Evolutionary conservation across 2,329 filamentous ascomycete genomes (phyloP).

Genomic region (Botrytis elliptica): DNA sequence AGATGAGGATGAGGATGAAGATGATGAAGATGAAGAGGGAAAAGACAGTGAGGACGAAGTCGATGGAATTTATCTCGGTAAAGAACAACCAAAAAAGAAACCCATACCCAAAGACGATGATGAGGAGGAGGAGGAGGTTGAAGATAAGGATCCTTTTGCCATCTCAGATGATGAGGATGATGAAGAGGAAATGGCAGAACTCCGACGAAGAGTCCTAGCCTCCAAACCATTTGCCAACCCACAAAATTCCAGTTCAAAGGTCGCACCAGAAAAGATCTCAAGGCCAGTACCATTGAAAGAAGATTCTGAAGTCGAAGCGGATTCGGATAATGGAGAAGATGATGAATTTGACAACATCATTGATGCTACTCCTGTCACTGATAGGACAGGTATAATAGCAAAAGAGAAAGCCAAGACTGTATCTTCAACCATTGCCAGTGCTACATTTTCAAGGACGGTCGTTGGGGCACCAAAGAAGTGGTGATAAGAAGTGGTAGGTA

Average conservation of each 20-base stretch:
- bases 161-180: slow-evolving; percentile 68
- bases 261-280: slow-evolving; percentile 59
- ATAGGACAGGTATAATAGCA: slow-evolving; percentile 71
- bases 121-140: slow-evolving; percentile 50
- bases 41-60: slow-evolving; percentile 47
- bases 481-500: slow-evolving; percentile 41
- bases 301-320: slow-evolving; percentile 68
- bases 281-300: slow-evolving; percentile 54
- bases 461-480: slow-evolving; percentile 41
- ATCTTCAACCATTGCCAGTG: slow-evolving; percentile 37
- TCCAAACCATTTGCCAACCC: slow-evolving; percentile 82
- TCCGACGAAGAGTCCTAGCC: slow-evolving; percentile 83
- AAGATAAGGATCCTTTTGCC: slow-evolving; percentile 70
- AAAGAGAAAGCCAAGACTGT: slow-evolving; percentile 40
- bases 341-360: slow-evolving; percentile 92
- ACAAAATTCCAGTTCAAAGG: slow-evolving; percentile 49
- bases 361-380: slow-evolving; percentile 83
- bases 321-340: slow-evolving; percentile 67
- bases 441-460: slow-evolving; percentile 40
- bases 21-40: slow-evolving; percentile 47
- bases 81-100: slow-evolving; percentile 46
- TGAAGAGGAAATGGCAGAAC: slow-evolving; percentile 85
- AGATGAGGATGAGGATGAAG: slow-evolving; percentile 48
- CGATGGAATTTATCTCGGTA: slow-evolving; percentile 62
- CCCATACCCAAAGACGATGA: slow-evolving; percentile 42